Conservation (phyloP, 352 stramenopile species). For the Phytophthora pluvialis region DNA sequence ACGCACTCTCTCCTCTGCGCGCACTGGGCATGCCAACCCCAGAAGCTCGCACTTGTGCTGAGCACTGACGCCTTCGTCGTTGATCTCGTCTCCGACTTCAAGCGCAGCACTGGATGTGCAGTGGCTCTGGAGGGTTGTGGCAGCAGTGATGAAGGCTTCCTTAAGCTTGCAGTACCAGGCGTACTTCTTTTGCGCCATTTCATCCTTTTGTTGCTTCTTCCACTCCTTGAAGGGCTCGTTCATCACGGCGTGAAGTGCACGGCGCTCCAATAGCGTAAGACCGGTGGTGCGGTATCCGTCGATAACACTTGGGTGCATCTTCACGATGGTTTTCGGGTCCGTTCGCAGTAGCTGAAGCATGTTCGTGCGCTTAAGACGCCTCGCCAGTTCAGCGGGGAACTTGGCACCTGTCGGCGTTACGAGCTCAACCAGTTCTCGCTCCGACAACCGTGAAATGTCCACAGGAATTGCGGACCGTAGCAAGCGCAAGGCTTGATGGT, state of each 20-base stretch:
- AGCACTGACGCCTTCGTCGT: background rate
- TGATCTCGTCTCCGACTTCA: background rate
- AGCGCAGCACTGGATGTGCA: constrained; percentile 17
- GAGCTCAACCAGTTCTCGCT: constrained; percentile 65
- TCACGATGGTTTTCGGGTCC: constrained; percentile 70
- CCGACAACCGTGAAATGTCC: constrained; percentile 77
- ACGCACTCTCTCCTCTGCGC: constrained; percentile 43
- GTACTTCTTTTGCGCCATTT: constrained; percentile 82
- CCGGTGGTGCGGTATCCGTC: constrained; percentile 65
- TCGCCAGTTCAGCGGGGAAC: constrained; percentile 73
- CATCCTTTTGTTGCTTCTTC: constrained; percentile 81
- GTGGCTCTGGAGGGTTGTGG: constrained; percentile 40
- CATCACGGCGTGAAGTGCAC: constrained; percentile 84
- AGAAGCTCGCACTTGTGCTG: constrained; percentile 46
- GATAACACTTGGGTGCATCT: constrained; percentile 87
- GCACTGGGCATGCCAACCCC: constrained; percentile 59
- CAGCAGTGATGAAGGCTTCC: constrained; percentile 53
- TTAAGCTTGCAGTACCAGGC: constrained; percentile 86
- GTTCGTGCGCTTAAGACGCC: constrained; percentile 91
- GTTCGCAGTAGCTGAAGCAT: constrained; percentile 83
- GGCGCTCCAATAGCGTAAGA: constrained; percentile 85
- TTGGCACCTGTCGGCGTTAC: constrained; percentile 64
- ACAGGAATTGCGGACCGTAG: constrained; percentile 85
- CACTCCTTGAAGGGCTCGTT: constrained; percentile 60
- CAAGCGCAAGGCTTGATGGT: constrained; percentile 57